These are phyloP conservation scores for Suhomyces vadensis DNA, from an alignment of 805 yeast genomes.

Conservation along the genomic window DNA sequence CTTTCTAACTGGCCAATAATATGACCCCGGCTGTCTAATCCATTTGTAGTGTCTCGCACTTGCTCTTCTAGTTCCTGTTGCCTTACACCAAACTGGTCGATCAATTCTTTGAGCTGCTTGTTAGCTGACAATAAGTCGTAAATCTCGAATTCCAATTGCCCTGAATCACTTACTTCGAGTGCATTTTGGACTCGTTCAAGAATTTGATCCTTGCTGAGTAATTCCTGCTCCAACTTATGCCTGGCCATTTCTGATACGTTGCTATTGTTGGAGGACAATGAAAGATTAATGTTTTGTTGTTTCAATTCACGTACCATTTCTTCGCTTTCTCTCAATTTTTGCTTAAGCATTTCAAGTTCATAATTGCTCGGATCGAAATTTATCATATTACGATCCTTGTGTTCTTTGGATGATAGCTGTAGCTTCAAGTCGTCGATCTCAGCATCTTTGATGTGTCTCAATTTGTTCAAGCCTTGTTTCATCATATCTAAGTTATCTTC, in stretches of 20 bases:
- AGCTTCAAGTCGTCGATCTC: conserved; percentile 3
- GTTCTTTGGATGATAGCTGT: not conserved
- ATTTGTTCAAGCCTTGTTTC: conserved; percentile 22
- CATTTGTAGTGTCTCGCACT: not conserved
- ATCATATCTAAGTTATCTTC: conserved; percentile 6
- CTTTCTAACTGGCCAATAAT: conserved; percentile 8
- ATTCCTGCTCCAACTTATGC: conserved; percentile 6
- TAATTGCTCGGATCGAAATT: not conserved
- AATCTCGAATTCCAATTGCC: conserved; percentile 11
- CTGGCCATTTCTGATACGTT: conserved; percentile 7
- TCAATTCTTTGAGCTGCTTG: conserved; percentile 11
- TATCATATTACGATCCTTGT: not conserved
- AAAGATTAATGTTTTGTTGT: conserved; percentile 5
- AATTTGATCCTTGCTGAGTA: conserved; percentile 4
- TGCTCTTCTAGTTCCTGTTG: conserved; percentile 5
- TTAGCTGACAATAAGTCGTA: conserved; percentile 14
- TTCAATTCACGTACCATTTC: conserved; percentile 7
- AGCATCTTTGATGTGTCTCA: conserved; percentile 9
- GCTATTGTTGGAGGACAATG: not conserved
- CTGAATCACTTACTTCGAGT: conserved; percentile 7
- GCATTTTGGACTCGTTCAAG: conserved; percentile 7
- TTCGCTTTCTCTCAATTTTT: conserved; percentile 4
- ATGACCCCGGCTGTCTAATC: not conserved
- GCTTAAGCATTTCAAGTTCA: conserved; percentile 3
- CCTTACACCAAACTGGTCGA: conserved; percentile 8